phyloP scores from a whole-genome alignment of 1,284 basidiomycete species.

The Sutorius eximius region DNA sequence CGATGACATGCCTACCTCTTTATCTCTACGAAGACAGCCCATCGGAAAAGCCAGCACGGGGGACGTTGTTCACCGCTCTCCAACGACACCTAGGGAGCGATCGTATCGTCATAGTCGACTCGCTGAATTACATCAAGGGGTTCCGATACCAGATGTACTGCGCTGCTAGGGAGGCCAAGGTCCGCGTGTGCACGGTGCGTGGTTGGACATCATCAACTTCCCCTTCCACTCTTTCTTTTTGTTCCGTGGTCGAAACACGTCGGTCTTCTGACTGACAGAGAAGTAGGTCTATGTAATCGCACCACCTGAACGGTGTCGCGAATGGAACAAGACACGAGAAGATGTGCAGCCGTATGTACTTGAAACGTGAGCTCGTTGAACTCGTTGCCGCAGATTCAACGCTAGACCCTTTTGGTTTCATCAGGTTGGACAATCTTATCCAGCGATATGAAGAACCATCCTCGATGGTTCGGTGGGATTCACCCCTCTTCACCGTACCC shows the following conservation, averaged over 20 bases:
- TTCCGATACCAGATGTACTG: constrained; percentile 98
- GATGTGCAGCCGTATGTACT: constrained; percentile 58
- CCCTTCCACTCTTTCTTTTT: not conserved
- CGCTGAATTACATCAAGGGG: constrained; percentile 95
- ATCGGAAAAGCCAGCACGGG: constrained; percentile 88
- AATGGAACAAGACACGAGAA: constrained; percentile 68
- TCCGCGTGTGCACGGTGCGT: constrained; percentile 86
- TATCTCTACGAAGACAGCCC: constrained; percentile 57
- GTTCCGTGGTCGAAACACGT: not conserved
- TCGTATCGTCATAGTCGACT: constrained; percentile 86
- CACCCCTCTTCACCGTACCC: constrained; percentile 84
- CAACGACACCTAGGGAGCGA: constrained; percentile 73
- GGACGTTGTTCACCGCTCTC: constrained; percentile 82
- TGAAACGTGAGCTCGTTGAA: constrained; percentile 57
- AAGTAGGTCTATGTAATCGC: constrained; percentile 76
- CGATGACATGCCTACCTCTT: not conserved
- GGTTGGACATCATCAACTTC: not conserved
- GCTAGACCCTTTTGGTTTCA: not conserved
- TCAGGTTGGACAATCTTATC: constrained; percentile 86
- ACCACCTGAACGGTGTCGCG: constrained; percentile 72
- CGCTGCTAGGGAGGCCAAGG: constrained; percentile 84
- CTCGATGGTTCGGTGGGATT: constrained; percentile 97
- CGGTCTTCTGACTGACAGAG: constrained; percentile 7
- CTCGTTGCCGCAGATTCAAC: constrained; percentile 9
- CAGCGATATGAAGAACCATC: constrained; percentile 94